Percentiles rank a stretch among this genome's conserved stretches.
phyloP scores from a whole-genome alignment of 2,329 filamentous ascomycete species.

The Aspergillus brunneoviolaceus region DNA sequence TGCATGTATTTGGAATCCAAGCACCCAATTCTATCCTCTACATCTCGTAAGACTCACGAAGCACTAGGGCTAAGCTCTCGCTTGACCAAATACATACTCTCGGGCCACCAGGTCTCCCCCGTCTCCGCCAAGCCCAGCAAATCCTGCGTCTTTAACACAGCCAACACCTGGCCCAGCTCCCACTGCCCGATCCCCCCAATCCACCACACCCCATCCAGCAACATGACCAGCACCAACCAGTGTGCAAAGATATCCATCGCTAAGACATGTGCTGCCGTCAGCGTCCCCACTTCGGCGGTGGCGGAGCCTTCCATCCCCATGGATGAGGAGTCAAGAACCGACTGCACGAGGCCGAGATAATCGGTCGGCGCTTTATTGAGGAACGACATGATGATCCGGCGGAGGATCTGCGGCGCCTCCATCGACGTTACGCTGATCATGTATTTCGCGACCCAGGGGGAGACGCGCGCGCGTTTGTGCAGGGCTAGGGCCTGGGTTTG shows the following conservation, averaged over 20 bases:
- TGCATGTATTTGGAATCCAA: no score
- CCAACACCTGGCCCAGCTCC: conserved; percentile 25
- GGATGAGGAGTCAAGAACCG: conserved; percentile 23
- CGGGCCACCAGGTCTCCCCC: conserved; percentile 26
- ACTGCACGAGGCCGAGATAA: conserved; percentile 39
- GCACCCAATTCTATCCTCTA: no score
- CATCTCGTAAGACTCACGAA: no score
- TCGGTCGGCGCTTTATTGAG: conserved; percentile 39
- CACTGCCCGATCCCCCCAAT: conserved; percentile 28
- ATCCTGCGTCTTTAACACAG: conserved; percentile 20
- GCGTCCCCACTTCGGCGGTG: conserved; percentile 1
- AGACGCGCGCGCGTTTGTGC: conserved; percentile 23
- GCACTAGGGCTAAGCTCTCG: conserved; percentile 14
- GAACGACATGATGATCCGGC: conserved; percentile 44
- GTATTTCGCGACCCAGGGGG: conserved; percentile 39
- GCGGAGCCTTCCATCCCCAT: not conserved
- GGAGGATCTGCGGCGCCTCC: conserved; percentile 31
- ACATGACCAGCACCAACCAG: conserved; percentile 34
- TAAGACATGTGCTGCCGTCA: conserved; percentile 15
- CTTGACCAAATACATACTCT: conserved; percentile 24
- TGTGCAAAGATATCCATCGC: conserved; percentile 32
- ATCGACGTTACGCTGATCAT: conserved; percentile 38
- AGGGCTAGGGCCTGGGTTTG: not conserved
- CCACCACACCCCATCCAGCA: conserved; percentile 38
- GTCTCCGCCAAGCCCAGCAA: conserved; percentile 4